Percentiles rank a stretch among this genome's conserved stretches.
Conservation (phyloP, 164 flowering plant genomes). For the Vitis labrusca region DNA sequence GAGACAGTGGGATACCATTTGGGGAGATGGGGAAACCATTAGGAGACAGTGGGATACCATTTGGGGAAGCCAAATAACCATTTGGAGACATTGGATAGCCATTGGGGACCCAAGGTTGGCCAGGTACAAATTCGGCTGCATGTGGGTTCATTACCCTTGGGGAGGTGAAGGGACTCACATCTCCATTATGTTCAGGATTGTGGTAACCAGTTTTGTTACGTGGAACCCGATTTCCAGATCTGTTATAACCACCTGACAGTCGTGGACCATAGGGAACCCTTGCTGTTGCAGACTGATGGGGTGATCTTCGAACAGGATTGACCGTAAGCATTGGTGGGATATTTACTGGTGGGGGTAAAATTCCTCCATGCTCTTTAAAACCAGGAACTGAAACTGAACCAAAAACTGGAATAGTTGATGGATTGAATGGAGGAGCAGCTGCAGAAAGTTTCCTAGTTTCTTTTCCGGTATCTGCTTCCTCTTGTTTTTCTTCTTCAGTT, state of each 20-base stretch:
- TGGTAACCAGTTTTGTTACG: conserved; percentile 51
- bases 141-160: conserved; percentile 82
- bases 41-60: conserved; percentile 34
- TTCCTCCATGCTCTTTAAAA: conserved; percentile 70
- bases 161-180: conserved; percentile 52
- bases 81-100: conserved; percentile 60
- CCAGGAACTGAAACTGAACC: conserved; percentile 56
- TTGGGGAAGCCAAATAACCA: conserved; percentile 43
- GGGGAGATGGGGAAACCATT: conserved; percentile 41
- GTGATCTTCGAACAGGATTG: conserved; percentile 66
- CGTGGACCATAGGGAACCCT: conserved; percentile 90
- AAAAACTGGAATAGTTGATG: conserved; percentile 61
- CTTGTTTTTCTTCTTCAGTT: conserved; percentile 42
- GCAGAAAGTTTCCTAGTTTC: conserved; percentile 81
- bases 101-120: conserved; percentile 69
- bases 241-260: conserved; percentile 67
- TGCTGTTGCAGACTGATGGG: conserved; percentile 86
- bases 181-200: conserved; percentile 44
- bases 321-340: conserved; percentile 63
- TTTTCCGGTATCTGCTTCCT: conserved; percentile 49
- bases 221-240: conserved; percentile 59
- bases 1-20: conserved; percentile 39
- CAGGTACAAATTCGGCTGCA: conserved; percentile 83
- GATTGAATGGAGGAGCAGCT: conserved; percentile 84
- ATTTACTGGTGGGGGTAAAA: conserved; percentile 72